Percentiles rank a stretch among this genome's conserved stretches.
These are phyloP conservation scores for Salvia rosmarinus DNA, from an alignment of 257 asterid species.

Conservation along the genomic window DNA sequence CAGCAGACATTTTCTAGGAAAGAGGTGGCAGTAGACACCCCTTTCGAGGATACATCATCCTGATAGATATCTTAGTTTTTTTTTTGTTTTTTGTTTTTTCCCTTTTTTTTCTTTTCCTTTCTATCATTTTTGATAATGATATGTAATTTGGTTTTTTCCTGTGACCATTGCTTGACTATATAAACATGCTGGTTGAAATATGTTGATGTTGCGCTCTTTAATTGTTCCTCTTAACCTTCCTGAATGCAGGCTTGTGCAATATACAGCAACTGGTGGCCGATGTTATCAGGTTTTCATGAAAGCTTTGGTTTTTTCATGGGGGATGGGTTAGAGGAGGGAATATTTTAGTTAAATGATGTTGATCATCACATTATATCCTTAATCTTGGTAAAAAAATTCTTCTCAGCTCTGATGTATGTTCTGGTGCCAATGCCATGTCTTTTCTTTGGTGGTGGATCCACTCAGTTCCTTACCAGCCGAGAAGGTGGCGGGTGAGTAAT, in stretches of 20 bases:
- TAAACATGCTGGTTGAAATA: slow-evolving; percentile 21
- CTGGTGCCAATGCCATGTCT: slow-evolving; percentile 98
- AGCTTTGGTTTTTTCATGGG: neutral
- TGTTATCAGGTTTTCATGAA: slow-evolving; percentile 79
- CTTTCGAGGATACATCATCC: neutral
- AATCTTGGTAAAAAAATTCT: slow-evolving; percentile 24
- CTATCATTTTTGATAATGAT: neutral
- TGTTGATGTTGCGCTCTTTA: slow-evolving; percentile 14
- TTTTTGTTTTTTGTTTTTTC: neutral
- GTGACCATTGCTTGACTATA: slow-evolving; percentile 23
- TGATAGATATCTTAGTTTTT: neutral
- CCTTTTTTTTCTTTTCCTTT: too few relatives aligned
- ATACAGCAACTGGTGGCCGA: slow-evolving; percentile 98
- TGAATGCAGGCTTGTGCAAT: slow-evolving; percentile 86
- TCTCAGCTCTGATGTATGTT: slow-evolving; percentile 95
- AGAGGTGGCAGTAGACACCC: neutral
- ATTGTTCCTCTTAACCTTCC: slow-evolving; percentile 13
- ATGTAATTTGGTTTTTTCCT: slow-evolving; percentile 4
- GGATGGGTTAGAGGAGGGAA: neutral
- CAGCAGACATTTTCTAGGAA: slow-evolving; percentile 10
- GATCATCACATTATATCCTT: slow-evolving; percentile 4
- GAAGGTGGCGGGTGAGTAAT: slow-evolving; percentile 95
- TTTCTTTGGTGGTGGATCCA: slow-evolving; percentile 96
- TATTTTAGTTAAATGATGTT: slow-evolving; percentile 15
- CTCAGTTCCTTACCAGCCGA: slow-evolving; percentile 86